phyloP scores from a whole-genome alignment of 2,329 filamentous ascomycete genomes.

The Exophiala viscosa region DNA sequence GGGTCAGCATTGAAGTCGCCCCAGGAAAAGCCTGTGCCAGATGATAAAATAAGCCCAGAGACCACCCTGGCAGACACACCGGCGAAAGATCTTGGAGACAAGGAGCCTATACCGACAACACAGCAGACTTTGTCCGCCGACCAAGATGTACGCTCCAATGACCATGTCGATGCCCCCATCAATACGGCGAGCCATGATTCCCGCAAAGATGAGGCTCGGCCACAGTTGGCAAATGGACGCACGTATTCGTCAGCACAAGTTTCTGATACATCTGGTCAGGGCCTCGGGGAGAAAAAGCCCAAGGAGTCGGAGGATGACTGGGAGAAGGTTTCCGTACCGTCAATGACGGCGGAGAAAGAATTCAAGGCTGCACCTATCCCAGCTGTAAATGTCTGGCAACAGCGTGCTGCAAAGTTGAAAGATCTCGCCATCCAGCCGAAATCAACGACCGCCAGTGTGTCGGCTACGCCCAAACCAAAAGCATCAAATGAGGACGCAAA shows the following conservation, averaged over 20 bases:
- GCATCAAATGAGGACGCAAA: conserved; percentile 34
- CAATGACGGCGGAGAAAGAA: conserved; percentile 44
- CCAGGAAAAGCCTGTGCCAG: conserved; percentile 3
- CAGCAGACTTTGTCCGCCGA: conserved; percentile 24
- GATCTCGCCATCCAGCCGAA: conserved; percentile 29
- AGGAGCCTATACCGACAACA: conserved; percentile 26
- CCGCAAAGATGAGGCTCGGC: conserved; percentile 60
- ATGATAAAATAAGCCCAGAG: conserved; percentile 31
- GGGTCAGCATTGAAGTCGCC: conserved; percentile 7
- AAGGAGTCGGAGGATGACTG: conserved; percentile 53
- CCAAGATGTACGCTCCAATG: conserved; percentile 22
- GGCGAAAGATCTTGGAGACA: conserved; percentile 44
- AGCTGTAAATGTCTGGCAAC: conserved; percentile 80
- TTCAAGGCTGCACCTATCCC: conserved; percentile 80
- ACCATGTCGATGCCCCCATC: conserved; percentile 59
- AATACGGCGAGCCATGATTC: conserved; percentile 62
- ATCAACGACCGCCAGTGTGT: conserved; percentile 25
- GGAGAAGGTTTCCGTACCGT: conserved; percentile 56
- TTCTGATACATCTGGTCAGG: conserved; percentile 28
- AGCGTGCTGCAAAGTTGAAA: conserved; percentile 58
- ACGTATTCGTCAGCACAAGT: conserved; percentile 10
- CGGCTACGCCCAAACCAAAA: conserved; percentile 29
- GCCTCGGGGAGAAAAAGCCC: conserved; percentile 48
- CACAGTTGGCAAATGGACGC: conserved; percentile 21
- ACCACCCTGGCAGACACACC: conserved; percentile 33